Evolutionary conservation across 1,284 basidiomycete species (phyloP).

Genomic region (Cystobasidium pallidum): DNA sequence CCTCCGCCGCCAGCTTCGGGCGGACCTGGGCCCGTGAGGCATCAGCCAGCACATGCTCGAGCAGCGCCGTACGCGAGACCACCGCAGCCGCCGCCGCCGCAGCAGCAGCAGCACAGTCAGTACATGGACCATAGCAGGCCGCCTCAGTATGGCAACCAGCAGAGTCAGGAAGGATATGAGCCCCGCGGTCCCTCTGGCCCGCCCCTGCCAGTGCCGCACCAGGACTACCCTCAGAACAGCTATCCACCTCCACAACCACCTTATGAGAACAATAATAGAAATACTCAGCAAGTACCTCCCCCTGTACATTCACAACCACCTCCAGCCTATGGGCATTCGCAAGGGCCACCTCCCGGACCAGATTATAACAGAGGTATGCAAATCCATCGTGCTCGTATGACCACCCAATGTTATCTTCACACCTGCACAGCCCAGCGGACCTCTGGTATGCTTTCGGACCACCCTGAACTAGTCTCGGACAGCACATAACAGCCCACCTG

Average conservation of each 20-base stretch:
- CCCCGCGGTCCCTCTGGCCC: constrained; percentile 16
- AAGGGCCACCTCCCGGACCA: constrained; percentile 10
- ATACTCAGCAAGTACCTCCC: neutral
- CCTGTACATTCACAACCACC: constrained; percentile 19
- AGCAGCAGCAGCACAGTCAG: constrained; percentile 5
- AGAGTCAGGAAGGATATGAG: constrained; percentile 24
- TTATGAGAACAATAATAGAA: neutral
- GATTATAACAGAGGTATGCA: constrained; percentile 7
- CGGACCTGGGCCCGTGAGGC: constrained; percentile 30
- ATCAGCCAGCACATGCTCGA: constrained; percentile 10
- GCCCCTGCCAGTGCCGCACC: neutral
- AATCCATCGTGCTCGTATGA: constrained; percentile 7
- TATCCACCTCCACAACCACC: neutral
- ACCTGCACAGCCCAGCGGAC: constrained; percentile 6
- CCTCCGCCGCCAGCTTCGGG: constrained; percentile 16
- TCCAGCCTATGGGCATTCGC: neutral
- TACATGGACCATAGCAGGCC: neutral
- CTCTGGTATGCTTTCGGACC: constrained; percentile 42
- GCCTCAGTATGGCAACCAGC: constrained; percentile 21
- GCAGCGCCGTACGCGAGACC: constrained; percentile 17
- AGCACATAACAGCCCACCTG: neutral
- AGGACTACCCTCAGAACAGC: constrained; percentile 2
- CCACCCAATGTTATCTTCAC: neutral
- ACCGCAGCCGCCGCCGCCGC: constrained; percentile 8
- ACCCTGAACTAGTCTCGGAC: constrained; percentile 57